Conservation (phyloP, 2,329 filamentous ascomycete species). For the Diaporthe vexans region DNA sequence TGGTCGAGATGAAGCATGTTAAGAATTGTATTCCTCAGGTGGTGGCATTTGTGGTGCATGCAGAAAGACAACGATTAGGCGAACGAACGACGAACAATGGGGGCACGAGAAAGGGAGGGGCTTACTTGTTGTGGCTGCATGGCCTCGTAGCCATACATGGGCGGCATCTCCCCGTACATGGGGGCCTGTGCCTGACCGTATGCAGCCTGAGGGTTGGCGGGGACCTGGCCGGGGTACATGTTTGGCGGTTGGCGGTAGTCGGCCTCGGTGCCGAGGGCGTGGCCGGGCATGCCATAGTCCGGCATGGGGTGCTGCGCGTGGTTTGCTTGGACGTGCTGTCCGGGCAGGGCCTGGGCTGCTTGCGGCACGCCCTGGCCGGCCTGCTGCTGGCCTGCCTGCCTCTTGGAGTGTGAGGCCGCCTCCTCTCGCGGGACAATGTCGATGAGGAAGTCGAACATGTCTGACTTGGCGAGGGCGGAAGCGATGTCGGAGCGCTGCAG, state of each 20-base stretch:
- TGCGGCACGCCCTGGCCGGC: constrained; percentile 58
- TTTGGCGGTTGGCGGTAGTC: constrained; percentile 84
- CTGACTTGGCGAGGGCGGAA: constrained; percentile 93
- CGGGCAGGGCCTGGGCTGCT: constrained; percentile 66
- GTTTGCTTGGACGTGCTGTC: constrained; percentile 69
- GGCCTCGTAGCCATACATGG: constrained; percentile 86
- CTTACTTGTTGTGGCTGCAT: constrained; percentile 88
- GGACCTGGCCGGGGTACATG: constrained; percentile 87
- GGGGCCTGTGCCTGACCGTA: constrained; percentile 84
- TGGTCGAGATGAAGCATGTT: constrained; percentile 35
- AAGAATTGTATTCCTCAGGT: constrained; percentile 59
- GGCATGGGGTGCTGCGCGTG: constrained; percentile 69
- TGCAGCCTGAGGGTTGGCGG: constrained; percentile 76
- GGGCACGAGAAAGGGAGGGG: constrained; percentile 40
- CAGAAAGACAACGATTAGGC: constrained; percentile 42
- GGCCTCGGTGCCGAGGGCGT: constrained; percentile 76
- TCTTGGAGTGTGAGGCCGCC: constrained; percentile 86
- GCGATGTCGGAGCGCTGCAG: constrained; percentile 97
- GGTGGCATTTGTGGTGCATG: constrained; percentile 59
- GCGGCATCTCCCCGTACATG: constrained; percentile 86
- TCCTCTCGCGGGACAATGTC: constrained; percentile 98
- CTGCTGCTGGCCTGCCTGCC: constrained; percentile 68
- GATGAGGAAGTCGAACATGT: constrained; percentile 99
- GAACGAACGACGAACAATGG: constrained; percentile 21
- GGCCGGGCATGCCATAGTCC: constrained; percentile 74